Conservation (phyloP, 1,284 basidiomycete genomes). For the Heterobasidion irregulare region DNA sequence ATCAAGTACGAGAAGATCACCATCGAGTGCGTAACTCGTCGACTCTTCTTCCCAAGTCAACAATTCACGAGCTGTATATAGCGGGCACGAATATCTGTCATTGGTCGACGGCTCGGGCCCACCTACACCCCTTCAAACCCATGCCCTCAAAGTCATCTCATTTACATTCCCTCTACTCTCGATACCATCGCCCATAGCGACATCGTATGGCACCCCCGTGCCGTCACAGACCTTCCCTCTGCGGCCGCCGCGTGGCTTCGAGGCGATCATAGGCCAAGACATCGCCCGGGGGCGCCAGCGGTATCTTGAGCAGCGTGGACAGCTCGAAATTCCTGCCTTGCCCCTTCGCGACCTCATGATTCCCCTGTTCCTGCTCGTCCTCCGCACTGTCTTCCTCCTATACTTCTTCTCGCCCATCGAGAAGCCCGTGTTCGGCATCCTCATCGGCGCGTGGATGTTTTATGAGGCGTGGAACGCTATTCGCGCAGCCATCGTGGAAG, state of each 20-base stretch:
- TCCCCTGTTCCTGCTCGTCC: constrained; percentile 56
- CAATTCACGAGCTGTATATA: constrained; percentile 16
- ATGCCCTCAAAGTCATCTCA: constrained; percentile 63
- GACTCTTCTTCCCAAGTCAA: constrained; percentile 8
- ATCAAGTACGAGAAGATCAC: constrained; percentile 50
- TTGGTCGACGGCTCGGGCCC: constrained; percentile 37
- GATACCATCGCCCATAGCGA: constrained; percentile 14
- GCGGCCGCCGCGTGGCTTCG: constrained; percentile 1
- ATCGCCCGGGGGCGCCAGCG: no score
- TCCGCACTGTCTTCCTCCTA: constrained; percentile 63
- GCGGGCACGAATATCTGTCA: constrained; percentile 53
- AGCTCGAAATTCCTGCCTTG: constrained; percentile 21
- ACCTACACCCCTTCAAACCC: constrained; percentile 54
- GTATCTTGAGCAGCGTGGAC: neutral
- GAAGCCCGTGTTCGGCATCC: constrained; percentile 60
- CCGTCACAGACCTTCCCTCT: constrained; percentile 22
- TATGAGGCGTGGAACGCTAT: constrained; percentile 76
- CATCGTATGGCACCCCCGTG: constrained; percentile 11
- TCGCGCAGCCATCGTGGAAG: constrained; percentile 20
- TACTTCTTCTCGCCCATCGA: constrained; percentile 75
- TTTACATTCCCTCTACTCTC: constrained; percentile 56
- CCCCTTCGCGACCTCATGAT: constrained; percentile 55
- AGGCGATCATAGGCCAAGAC: no score
- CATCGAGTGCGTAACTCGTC: constrained; percentile 41
- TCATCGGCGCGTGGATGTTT: constrained; percentile 61